phyloP scores from a whole-genome alignment of 345 rosid species.

The Camelina sativa region DNA sequence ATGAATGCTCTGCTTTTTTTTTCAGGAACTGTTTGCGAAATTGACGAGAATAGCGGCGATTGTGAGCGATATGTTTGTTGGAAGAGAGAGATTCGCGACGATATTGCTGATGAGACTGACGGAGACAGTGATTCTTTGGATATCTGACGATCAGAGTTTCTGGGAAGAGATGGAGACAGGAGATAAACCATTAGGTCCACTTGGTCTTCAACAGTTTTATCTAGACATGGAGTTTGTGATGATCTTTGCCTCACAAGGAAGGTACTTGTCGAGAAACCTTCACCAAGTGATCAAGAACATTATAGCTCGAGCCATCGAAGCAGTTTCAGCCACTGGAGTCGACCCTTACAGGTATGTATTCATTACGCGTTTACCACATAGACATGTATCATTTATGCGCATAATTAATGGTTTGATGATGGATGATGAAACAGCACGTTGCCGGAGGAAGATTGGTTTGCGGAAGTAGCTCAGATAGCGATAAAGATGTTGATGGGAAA shows the following conservation, averaged over 20 bases:
- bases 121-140: slow-evolving; percentile 92
- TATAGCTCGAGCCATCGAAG: slow-evolving; percentile 83
- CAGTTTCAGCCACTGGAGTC: slow-evolving; percentile 65
- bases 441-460: slow-evolving; percentile 96
- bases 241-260: slow-evolving; percentile 85
- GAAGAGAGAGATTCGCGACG: slow-evolving; percentile 90
- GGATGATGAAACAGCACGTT: slow-evolving; percentile 46
- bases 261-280: slow-evolving; percentile 79
- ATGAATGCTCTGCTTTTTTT: background rate
- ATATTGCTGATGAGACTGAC: slow-evolving; percentile 82
- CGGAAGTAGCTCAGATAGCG: slow-evolving; percentile 87
- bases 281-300: slow-evolving; percentile 87
- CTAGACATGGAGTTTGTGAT: slow-evolving; percentile 93
- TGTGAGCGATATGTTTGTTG: slow-evolving; percentile 74
- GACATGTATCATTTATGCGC: background rate
- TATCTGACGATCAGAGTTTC: slow-evolving; percentile 83
- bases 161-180: slow-evolving; percentile 90
- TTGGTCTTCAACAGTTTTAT: slow-evolving; percentile 93
- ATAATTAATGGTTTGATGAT: background rate
- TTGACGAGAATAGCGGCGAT: slow-evolving; percentile 65
- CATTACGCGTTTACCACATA: background rate
- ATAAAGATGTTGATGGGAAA: slow-evolving; percentile 77
- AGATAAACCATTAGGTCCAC: slow-evolving; percentile 69
- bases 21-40: slow-evolving; percentile 76
- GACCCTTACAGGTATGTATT: slow-evolving; percentile 74